These are phyloP conservation scores for Aspergillus biplanus DNA, from an alignment of 495 filamentous ascomycete species.

Conservation along the genomic window DNA sequence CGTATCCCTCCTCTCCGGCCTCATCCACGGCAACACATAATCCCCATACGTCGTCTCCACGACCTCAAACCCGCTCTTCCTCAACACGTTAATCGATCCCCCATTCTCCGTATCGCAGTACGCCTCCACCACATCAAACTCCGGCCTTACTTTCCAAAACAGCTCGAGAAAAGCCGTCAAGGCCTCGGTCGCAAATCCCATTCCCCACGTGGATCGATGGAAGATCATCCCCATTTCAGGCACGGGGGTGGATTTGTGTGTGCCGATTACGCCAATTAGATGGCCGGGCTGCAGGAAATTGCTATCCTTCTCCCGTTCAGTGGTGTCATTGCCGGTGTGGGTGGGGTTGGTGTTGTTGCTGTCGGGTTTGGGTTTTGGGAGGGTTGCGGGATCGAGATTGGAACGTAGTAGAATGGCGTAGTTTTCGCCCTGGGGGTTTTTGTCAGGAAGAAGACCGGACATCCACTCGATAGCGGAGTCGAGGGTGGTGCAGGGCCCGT, in stretches of 20 bases:
- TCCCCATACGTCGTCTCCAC: slow-evolving; percentile 24
- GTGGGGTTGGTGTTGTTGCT: background rate
- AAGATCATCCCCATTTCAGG: slow-evolving; percentile 38
- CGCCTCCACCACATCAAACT: slow-evolving; percentile 25
- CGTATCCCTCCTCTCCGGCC: slow-evolving; percentile 12
- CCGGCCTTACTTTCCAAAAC: slow-evolving; percentile 31
- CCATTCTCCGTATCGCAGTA: slow-evolving; percentile 26
- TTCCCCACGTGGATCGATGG: slow-evolving; percentile 31
- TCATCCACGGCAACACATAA: slow-evolving; percentile 29
- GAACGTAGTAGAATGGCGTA: slow-evolving; percentile 25
- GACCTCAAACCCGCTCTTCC: slow-evolving; percentile 27
- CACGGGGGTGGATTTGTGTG: slow-evolving; percentile 12
- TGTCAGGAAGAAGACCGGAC: slow-evolving; percentile 18
- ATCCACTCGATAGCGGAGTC: slow-evolving; percentile 27
- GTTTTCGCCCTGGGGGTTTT: slow-evolving; percentile 26
- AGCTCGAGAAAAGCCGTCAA: slow-evolving; percentile 28
- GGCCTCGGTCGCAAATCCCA: slow-evolving; percentile 38
- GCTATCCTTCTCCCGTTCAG: background rate
- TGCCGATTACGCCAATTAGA: slow-evolving; percentile 12
- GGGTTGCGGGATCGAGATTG: background rate
- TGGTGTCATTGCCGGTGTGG: background rate
- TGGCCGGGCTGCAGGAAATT: background rate
- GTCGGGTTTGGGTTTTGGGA: background rate
- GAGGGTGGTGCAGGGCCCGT: slow-evolving; percentile 24
- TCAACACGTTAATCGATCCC: slow-evolving; percentile 25